Evolutionary conservation across 306 rosid species (phyloP).

Genomic region (Inga laurina): DNA sequence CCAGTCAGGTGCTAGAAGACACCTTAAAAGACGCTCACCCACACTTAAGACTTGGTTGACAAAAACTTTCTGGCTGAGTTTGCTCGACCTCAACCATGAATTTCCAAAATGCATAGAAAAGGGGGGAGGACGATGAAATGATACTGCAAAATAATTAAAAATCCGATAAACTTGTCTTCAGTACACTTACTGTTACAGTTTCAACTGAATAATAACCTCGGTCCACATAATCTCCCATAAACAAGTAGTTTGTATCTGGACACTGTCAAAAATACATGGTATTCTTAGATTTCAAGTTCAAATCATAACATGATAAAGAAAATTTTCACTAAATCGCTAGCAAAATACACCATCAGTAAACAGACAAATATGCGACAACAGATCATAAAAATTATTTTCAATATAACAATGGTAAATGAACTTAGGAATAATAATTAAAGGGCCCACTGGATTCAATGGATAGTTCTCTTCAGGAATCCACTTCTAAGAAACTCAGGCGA

Average conservation of each 20-base stretch:
- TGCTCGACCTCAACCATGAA: conserved; percentile 24
- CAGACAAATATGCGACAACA: neutral
- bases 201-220: conserved; percentile 99
- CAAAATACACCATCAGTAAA: conserved; percentile 22
- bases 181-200: conserved; percentile 85
- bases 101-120: conserved; percentile 7
- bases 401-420: conserved; percentile 2
- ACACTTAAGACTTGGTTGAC: conserved; percentile 11
- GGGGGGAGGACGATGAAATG: neutral
- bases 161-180: conserved; percentile 4
- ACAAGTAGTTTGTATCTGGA: conserved; percentile 96
- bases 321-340: neutral
- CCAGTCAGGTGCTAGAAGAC: neutral
- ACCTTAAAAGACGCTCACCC: conserved; percentile 7
- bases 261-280: conserved; percentile 62
- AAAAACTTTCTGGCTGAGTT: conserved; percentile 3
- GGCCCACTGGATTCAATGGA: conserved; percentile 28
- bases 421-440: conserved; percentile 24
- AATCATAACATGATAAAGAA: neutral
- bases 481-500: conserved; percentile 39
- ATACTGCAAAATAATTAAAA: neutral
- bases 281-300: conserved; percentile 29
- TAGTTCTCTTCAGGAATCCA: conserved; percentile 42
- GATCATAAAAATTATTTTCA: conserved; percentile 19
- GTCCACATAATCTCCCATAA: conserved; percentile 99